Percentiles rank a stretch among this genome's conserved stretches.
Conservation (phyloP, 495 filamentous ascomycete genomes). For the Elaphomyces granulatus region DNA sequence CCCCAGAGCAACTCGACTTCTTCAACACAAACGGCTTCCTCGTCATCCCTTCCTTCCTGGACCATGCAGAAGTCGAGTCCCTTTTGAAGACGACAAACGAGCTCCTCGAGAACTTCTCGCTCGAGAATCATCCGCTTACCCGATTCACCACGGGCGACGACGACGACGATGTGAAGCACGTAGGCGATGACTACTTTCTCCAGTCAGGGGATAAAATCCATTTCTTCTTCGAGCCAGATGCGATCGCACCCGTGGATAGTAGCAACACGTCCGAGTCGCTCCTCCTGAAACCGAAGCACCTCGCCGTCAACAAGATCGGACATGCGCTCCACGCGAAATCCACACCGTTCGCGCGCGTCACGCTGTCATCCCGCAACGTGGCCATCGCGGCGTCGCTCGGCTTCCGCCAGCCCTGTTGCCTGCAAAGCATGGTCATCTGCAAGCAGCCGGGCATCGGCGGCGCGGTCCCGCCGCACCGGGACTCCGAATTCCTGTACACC, state of each 20-base stretch:
- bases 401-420: conserved; percentile 56
- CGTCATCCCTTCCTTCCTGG: conserved; percentile 67
- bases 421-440: conserved; percentile 97
- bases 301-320: conserved; percentile 92
- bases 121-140: conserved; percentile 79
- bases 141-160: conserved; percentile 73
- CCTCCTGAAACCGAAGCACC: conserved; percentile 60
- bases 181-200: conserved; percentile 94
- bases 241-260: conserved; percentile 29
- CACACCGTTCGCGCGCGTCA: conserved; percentile 50
- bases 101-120: conserved; percentile 59
- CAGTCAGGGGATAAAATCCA: conserved; percentile 75
- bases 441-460: conserved; percentile 96
- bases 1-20: conserved; percentile 49
- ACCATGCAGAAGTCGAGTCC: conserved; percentile 41
- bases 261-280: conserved; percentile 21
- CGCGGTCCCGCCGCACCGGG: conserved; percentile 75
- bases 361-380: conserved; percentile 39
- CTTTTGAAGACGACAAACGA: conserved; percentile 61
- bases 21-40: conserved; percentile 83
- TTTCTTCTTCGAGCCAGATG: conserved; percentile 91
- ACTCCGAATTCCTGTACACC: conserved; percentile 86
- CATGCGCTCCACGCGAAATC: conserved; percentile 73
- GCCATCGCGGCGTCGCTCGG: conserved; percentile 56
- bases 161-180: conserved; percentile 40